Evolutionary conservation across 208 protist genomes (phyloP).

Genomic region (Leishmania guyanensis): DNA sequence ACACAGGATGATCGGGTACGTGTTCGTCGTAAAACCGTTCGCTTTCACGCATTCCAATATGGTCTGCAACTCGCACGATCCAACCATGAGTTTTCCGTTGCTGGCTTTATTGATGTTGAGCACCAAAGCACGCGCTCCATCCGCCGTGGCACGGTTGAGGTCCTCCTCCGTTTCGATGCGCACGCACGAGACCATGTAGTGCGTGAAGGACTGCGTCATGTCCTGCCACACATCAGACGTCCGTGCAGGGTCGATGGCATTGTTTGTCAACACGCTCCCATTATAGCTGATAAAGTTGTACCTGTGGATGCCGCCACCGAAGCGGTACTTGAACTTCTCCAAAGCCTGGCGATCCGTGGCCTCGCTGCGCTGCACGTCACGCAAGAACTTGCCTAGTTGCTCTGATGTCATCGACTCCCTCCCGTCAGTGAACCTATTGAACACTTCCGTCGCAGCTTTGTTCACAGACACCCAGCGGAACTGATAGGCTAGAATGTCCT

Average conservation of each 20-base stretch:
- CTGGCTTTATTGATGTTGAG: conserved; percentile 55
- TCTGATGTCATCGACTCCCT: conserved; percentile 72
- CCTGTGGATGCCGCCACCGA: conserved; percentile 79
- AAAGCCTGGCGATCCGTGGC: conserved; percentile 72
- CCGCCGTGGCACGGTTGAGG: conserved; percentile 50
- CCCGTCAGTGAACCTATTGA: conserved; percentile 67
- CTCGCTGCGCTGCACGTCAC: conserved; percentile 70
- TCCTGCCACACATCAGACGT: conserved; percentile 87
- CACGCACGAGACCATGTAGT: conserved; percentile 69
- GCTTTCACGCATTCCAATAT: conserved; percentile 74
- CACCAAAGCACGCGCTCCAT: conserved; percentile 48
- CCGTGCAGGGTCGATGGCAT: conserved; percentile 72
- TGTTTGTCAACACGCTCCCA: conserved; percentile 83
- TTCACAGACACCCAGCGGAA: conserved; percentile 71
- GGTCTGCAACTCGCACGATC: conserved; percentile 54
- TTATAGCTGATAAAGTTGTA: conserved; percentile 89
- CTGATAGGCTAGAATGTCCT: conserved; percentile 64
- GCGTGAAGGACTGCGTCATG: conserved; percentile 89
- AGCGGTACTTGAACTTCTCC: conserved; percentile 90
- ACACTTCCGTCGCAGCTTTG: conserved; percentile 71
- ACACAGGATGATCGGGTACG: conserved; percentile 84
- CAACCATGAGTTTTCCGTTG: conserved; percentile 58
- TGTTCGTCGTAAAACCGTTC: conserved; percentile 68
- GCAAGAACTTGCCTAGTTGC: conserved; percentile 79
- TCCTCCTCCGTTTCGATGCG: conserved; percentile 72